Base-by-base conservation (phyloP, 2,329 filamentous ascomycete species). In the Talaromyces sp. region DNA sequence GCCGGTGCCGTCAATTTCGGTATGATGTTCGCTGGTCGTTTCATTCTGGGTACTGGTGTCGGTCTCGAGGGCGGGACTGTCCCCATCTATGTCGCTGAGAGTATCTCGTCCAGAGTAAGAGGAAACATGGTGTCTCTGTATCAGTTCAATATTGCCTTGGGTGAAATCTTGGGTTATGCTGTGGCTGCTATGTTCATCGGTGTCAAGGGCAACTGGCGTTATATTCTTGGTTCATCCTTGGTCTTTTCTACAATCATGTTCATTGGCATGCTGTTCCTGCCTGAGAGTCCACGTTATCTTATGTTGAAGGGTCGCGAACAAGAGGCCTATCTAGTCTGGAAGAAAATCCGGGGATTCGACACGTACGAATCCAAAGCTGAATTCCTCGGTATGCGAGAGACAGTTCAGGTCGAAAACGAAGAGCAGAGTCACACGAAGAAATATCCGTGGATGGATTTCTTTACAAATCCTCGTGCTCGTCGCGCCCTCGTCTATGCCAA, bases 1-100 rank as follows among this genome's bases (percentile, higher is more conserved):
- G 87, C 87, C 13, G 87, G 85, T 7, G 77, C 85, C 1, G 81
- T 88, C 35, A 84, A 84, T 73, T 89, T 84, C 67, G 84, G 80
- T 53, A 89, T 89, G 86, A 88, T 90, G 63, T 79, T 89, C 28
- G 75, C 84, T 2, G 83, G 82, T 3, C 83, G 87, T 63, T 80
- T 90, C 5, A 83, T 90, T 56, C 81, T 90, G 0, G 87, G 88
- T 57, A 70, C 87, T 6, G 87, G 87, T 64, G 85, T 90, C 53
- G 87, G 87, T 73, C 78, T 89, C 1, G 87, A 89, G 68, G 87
- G 87, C 53, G 87, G 87, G 68, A 89, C 87, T 0, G 87, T 89
- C 4, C 86, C 86, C 0, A 84, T 89, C 56, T 90, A 90, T 62
- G 87, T 90, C 31, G 86, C 87, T 1, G 87, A 90, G 71, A 72